Base-by-base conservation (phyloP, 2,329 filamentous ascomycete genomes). In the Calcarisporium arbuscula region DNA sequence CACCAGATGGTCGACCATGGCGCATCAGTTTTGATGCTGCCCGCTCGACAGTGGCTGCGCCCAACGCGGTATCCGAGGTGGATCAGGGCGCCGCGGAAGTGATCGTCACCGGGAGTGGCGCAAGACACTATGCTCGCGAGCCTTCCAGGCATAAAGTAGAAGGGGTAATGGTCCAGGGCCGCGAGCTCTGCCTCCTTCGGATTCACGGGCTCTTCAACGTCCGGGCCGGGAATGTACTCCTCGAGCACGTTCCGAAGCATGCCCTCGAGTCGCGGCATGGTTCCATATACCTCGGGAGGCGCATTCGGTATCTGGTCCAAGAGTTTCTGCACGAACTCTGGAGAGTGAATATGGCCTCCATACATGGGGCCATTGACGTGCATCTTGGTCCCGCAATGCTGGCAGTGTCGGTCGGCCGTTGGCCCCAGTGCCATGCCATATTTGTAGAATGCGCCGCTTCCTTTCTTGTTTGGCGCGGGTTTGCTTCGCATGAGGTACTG, bases 331-430 rank as follows among this genome's bases (percentile, higher is more conserved):
- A 98, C 78, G 52, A 95, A 98, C 3, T 79, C 75, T 6, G 78
- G 72, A 28, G 88, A 88, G 60, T 98, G 92, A 8, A 98, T 66
- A 15, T 83, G 84, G 1, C 92, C 92, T 21, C 77, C 89, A 65
- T 89, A 98, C 90, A 98, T 96, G 1, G 92, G 92, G 2, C 92
- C 92, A 5, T 80, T 83, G 11, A 96, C 58, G 58, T 96, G 92
- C 61, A 82, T 94, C 54, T 83, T 90, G 52, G 74, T 79, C 8
- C 82, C 85, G 54, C 92, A 98, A 56, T 96, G 87, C 40, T 79
- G 72, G 58, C 92, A 98, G 25, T 70, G 62, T 12, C 72, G 68
- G 38, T 78, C 72, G 5, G 75, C 65, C 1, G 75, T 72, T 2
- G 89, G 87, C 1, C 72, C 89, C 51, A 82, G 70, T 1, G 82